phyloP scores from a whole-genome alignment of 2,329 filamentous ascomycete genomes.

The Anthostomella pinea region DNA sequence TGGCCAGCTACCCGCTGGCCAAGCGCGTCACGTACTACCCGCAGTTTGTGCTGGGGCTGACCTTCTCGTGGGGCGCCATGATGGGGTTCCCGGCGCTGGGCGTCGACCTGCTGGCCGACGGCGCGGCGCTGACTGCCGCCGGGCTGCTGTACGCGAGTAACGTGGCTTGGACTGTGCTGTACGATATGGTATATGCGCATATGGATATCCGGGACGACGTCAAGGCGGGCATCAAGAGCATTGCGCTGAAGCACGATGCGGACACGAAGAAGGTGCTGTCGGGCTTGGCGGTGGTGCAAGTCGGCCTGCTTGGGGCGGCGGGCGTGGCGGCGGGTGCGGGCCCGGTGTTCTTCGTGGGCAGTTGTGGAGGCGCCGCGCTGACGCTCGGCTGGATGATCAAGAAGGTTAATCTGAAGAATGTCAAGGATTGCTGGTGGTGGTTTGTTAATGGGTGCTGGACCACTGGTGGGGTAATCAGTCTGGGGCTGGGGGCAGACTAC shows the following conservation, averaged over 20 bases:
- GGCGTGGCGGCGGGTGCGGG: conserved; percentile 66
- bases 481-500: conserved; percentile 60
- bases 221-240: conserved; percentile 85
- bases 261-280: conserved; percentile 75
- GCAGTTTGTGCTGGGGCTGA: conserved; percentile 77
- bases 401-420: conserved; percentile 62
- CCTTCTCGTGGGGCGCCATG: conserved; percentile 85
- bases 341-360: conserved; percentile 65
- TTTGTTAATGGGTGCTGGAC: conserved; percentile 70
- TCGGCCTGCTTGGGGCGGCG: conserved; percentile 67
- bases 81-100: conserved; percentile 85
- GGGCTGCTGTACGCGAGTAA: conserved; percentile 73
- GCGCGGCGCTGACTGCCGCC: conserved; percentile 61
- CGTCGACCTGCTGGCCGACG: conserved; percentile 66
- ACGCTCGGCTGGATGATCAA: conserved; percentile 66
- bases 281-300: conserved; percentile 66
- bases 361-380: conserved; percentile 61
- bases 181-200: conserved; percentile 92
- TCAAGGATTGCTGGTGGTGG: conserved; percentile 74
- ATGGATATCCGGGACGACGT: conserved; percentile 86
- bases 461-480: conserved; percentile 60
- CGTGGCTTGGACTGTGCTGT: conserved; percentile 81
- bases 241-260: conserved; percentile 74
- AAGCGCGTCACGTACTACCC: conserved; percentile 88
- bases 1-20: conserved; percentile 74